These are phyloP conservation scores for Grigorovia yakushimaensis DNA, from an alignment of 805 yeast species.

Conservation along the genomic window DNA sequence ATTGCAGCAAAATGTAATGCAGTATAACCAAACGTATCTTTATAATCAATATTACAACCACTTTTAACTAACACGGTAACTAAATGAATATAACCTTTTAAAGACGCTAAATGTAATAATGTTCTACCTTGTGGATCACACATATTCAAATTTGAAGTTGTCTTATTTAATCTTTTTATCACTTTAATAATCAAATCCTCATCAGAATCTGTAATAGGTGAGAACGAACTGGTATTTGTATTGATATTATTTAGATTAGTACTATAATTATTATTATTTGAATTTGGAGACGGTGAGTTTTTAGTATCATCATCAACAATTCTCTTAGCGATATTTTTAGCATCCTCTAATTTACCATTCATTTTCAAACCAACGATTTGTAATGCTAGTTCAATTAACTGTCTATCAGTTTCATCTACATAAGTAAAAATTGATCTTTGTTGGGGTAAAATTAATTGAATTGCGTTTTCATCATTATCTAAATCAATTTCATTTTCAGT, in stretches of 20 bases:
- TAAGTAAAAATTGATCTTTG: constrained; percentile 62
- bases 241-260: neutral
- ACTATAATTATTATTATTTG: neutral
- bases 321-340: constrained; percentile 83
- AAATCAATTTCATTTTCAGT: constrained; percentile 32
- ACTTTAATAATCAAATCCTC: constrained; percentile 38
- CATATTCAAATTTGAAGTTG: constrained; percentile 72
- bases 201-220: constrained; percentile 18
- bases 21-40: constrained; percentile 73
- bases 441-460: constrained; percentile 12
- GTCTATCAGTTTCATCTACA: constrained; percentile 90
- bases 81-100: constrained; percentile 59
- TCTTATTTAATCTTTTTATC: constrained; percentile 51
- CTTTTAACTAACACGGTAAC: constrained; percentile 52
- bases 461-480: neutral
- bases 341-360: constrained; percentile 94
- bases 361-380: constrained; percentile 95
- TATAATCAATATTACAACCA: constrained; percentile 59
- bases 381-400: constrained; percentile 85
- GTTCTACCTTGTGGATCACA: constrained; percentile 81
- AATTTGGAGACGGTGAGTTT: constrained; percentile 2
- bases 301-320: constrained; percentile 53
- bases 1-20: constrained; percentile 84
- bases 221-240: neutral
- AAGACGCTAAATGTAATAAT: constrained; percentile 73